These are phyloP conservation scores for Cylindricascospora bacillispora DNA, from an alignment of 1,139 yeast genomes.

Conservation along the genomic window DNA sequence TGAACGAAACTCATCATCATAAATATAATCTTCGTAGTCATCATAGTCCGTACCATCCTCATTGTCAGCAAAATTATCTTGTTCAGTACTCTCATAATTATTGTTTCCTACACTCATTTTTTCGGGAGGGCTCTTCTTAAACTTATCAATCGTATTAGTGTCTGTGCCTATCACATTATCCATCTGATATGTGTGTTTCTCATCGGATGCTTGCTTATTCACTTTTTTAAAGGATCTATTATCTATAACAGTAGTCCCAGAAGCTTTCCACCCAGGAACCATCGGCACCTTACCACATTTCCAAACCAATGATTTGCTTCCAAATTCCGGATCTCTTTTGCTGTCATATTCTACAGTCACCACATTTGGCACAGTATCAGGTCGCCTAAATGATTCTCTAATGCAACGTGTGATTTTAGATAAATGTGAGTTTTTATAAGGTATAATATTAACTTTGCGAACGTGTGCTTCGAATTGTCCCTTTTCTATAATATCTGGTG, in stretches of 20 bases:
- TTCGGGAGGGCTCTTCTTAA: too few species aligned
- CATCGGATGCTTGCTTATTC: too few species aligned
- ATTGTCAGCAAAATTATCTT: too few species aligned
- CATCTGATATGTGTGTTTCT: too few species aligned
- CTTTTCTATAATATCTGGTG: constrained; percentile 21
- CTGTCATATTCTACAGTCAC: constrained; percentile 1
- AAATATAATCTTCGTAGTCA: too few species aligned
- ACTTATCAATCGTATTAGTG: too few species aligned
- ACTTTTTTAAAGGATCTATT: too few species aligned
- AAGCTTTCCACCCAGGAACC: not conserved
- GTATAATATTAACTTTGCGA: constrained; percentile 11
- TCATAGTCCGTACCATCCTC: too few species aligned
- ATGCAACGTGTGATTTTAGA: constrained; percentile 5
- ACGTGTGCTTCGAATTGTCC: constrained; percentile 21
- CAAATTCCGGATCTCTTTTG: not conserved
- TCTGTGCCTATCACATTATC: too few species aligned
- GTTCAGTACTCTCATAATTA: too few species aligned
- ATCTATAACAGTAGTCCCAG: not conserved
- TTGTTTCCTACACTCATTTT: too few species aligned
- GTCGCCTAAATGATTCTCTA: constrained; percentile 1
- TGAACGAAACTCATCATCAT: too few species aligned
- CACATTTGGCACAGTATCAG: not conserved
- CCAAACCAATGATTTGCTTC: constrained; percentile 3
- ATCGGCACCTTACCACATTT: constrained; percentile 1
- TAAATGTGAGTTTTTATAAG: constrained; percentile 13